Evolutionary conservation across 2,329 filamentous ascomycete genomes (phyloP).

Genomic region (Pezicula rhizophila): DNA sequence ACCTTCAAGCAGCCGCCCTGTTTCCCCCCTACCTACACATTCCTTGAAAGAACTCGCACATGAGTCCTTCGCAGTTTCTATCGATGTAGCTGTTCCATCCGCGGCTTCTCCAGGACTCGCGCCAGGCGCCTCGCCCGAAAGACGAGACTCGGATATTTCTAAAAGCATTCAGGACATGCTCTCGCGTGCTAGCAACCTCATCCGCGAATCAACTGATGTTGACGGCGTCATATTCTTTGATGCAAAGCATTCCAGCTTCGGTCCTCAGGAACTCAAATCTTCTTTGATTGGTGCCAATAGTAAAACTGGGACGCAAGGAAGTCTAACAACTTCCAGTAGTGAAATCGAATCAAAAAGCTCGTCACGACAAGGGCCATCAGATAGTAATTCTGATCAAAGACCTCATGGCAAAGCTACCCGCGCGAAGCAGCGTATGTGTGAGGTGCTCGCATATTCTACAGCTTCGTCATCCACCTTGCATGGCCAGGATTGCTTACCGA

Average conservation of each 20-base stretch:
- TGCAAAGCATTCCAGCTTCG: neutral
- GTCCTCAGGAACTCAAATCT: neutral
- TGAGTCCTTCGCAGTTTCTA: too few species aligned
- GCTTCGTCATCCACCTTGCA: neutral
- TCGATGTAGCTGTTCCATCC: too few species aligned
- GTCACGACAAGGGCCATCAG: too few species aligned
- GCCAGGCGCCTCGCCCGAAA: neutral
- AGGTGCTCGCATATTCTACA: neutral
- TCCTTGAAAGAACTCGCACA: too few species aligned
- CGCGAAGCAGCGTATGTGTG: neutral
- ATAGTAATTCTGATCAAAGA: too few species aligned
- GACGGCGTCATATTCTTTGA: constrained; percentile 15
- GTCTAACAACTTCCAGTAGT: too few species aligned
- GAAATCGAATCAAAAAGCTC: too few species aligned
- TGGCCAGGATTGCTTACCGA: neutral
- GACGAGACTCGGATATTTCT: neutral
- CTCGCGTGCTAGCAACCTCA: constrained; percentile 13
- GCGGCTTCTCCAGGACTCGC: neutral
- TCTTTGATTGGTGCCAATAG: neutral
- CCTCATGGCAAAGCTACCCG: too few species aligned
- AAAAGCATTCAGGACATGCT: constrained; percentile 8
- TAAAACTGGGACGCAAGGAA: too few species aligned
- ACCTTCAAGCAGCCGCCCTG: too few species aligned
- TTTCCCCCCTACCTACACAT: too few species aligned
- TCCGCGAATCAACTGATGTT: constrained; percentile 15